phyloP scores from a whole-genome alignment of 352 stramenopile species.

The Phytopythium cucurbitacearum region DNA sequence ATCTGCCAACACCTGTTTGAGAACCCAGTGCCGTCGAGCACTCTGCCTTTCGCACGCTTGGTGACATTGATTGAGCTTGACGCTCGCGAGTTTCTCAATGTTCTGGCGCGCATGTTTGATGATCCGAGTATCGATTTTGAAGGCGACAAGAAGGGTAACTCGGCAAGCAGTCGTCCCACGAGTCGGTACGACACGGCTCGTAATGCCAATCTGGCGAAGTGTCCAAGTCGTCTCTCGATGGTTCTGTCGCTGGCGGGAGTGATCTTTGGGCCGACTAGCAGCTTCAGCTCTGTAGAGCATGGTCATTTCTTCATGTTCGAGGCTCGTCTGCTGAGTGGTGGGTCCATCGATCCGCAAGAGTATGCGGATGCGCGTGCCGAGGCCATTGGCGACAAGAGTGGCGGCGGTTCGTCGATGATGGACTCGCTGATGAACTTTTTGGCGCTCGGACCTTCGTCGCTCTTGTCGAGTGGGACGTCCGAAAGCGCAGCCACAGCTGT shows the following conservation, averaged over 20 bases:
- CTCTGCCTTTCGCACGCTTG: conserved; percentile 74
- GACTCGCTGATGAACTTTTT: conserved; percentile 88
- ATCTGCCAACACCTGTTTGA: conserved; percentile 88
- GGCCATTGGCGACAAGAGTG: conserved; percentile 39
- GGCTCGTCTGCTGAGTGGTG: conserved; percentile 76
- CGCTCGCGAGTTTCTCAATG: conserved; percentile 77
- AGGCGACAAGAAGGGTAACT: conserved; percentile 71
- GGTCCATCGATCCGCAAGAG: conserved; percentile 76
- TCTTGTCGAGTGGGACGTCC: conserved; percentile 37
- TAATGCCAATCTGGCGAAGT: conserved; percentile 69
- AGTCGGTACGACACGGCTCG: conserved; percentile 76
- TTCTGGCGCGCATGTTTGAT: conserved; percentile 77
- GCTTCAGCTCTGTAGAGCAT: conserved; percentile 80
- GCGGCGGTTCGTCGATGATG: conserved; percentile 65
- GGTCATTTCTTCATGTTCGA: conserved; percentile 91
- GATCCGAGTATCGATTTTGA: conserved; percentile 83
- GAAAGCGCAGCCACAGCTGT: conserved; percentile 11
- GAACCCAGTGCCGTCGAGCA: conserved; percentile 33
- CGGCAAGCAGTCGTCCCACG: conserved; percentile 31
- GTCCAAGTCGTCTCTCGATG: conserved; percentile 78
- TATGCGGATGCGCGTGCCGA: conserved; percentile 69
- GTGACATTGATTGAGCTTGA: conserved; percentile 74
- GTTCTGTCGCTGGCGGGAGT: conserved; percentile 79
- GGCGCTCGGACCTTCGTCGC: conserved; percentile 63
- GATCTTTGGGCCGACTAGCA: conserved; percentile 58